Evolutionary conservation across 2,329 filamentous ascomycete species (phyloP), one percentile per base, ranked within the genome.

Genomic region (Calonectria pseudoturangicola): DNA sequence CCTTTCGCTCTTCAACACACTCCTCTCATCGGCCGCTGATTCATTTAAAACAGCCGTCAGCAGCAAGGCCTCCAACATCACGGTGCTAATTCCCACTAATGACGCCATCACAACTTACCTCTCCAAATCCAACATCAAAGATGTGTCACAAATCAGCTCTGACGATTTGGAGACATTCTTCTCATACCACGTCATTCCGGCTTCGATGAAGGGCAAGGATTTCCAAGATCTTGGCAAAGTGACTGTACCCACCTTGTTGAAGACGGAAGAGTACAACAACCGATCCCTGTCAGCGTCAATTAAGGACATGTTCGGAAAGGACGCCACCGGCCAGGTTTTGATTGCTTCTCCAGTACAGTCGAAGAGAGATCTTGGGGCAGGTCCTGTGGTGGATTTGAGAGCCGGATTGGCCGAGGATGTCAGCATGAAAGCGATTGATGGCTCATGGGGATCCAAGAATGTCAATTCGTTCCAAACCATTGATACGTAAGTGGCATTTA

Each of bases 391-490:
- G 5, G 68, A 65, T 1, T 15, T 79, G 1, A 48, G 76, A 21
- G 74, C 72, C 0, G 77, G 77, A 7, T 15, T 78, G 63, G 75
- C 69, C 3, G 68, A 79, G 10, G 70, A 79, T n/a, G 68, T 73
- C 4, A 48, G 66, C 27, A 78, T 79, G 77, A 76, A 74, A 6
- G 71, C 73, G 2, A 47, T 79, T 1, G 77, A 79, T 72, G 77
- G 75, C 1, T 43, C 45, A 2, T 79, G 77, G 77, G 77, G 77
- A 0, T 4, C 72, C 0, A 75, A 76, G 15, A 67, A 74, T 1
- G 56, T 50, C 18, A 79, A 75, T 51, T 66, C 68, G 0, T 79
- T 78, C 9, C 77, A 79, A 27, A 33, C 75, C 4, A 69, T 79
- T 2, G 63, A 79, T 16, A 76, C 65, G 77, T 79, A 3, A 67